A percentile compares a stretch with the other conserved stretches of the same genome.
phyloP scores from a whole-genome alignment of 768 basidiomycete species.

The Agaricus blazei region DNA sequence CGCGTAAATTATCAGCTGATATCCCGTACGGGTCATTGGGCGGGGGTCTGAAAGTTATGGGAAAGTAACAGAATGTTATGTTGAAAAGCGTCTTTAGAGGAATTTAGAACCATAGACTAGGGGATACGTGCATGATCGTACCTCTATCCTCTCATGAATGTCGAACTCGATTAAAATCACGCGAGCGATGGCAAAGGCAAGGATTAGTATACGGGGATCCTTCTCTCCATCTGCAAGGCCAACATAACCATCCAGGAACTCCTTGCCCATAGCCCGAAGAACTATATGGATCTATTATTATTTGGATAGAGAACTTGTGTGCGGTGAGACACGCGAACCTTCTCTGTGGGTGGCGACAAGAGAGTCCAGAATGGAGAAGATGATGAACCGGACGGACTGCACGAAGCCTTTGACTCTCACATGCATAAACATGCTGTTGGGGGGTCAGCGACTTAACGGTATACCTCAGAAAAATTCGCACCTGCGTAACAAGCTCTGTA shows the following conservation, averaged over 20 bases:
- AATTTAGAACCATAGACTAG: background rate
- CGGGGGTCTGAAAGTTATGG: conserved; percentile 93
- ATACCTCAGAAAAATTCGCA: background rate
- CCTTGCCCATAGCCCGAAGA: conserved; percentile 64
- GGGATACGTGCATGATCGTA: conserved; percentile 25
- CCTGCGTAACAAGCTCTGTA: conserved; percentile 9
- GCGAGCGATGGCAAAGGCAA: conserved; percentile 86
- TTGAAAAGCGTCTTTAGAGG: conserved; percentile 76
- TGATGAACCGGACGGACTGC: conserved; percentile 75
- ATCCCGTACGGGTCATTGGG: conserved; percentile 94
- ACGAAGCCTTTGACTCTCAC: conserved; percentile 80
- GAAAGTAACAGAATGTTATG: conserved; percentile 97
- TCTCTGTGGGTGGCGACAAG: conserved; percentile 68
- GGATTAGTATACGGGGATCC: conserved; percentile 88
- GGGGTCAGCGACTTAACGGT: background rate
- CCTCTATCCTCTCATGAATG: conserved; percentile 69
- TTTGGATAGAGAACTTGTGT: background rate
- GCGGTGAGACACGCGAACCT: conserved; percentile 32
- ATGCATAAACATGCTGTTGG: conserved; percentile 63
- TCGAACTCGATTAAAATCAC: conserved; percentile 89
- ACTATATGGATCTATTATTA: conserved; percentile 31
- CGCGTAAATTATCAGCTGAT: conserved; percentile 78
- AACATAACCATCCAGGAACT: conserved; percentile 74
- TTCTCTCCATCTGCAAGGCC: conserved; percentile 91
- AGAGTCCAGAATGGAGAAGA: conserved; percentile 78